Evolutionary conservation across 2,329 filamentous ascomycete genomes (phyloP), one percentile per base, ranked within the genome.

Genomic region (Coniochaeta ligniaria): DNA sequence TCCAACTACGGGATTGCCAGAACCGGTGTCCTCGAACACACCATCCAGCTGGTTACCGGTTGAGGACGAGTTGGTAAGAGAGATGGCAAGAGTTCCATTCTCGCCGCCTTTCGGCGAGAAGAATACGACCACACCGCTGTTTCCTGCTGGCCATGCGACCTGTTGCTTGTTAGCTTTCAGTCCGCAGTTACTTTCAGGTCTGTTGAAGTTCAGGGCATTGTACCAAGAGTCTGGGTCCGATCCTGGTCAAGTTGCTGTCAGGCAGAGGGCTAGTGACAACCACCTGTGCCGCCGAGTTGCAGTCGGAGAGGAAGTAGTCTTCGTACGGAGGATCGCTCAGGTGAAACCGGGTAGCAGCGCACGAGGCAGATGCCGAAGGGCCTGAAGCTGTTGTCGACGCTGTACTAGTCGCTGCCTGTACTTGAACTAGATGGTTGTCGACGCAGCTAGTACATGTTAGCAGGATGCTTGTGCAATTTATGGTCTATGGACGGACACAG

Each of bases 221-320:
- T 38, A 57, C 54, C 31, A 86, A 74, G 24, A 89, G 70, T n/a
- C 85, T 76, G 9, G 85, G 84, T 0, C 78, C 75, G 62, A 86
- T 82, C 36, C 84, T 73, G 1, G 74, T 78, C 1, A 86, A 71
- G 64, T 86, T 78, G 60, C 80, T 85, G 17, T 78, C 75, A 1
- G 76, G 66, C 0, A 80, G 69, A 16, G 85, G 85, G 61, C 77
- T 86, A 0, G 84, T 88, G 0, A 88, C 73, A 0, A 89, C 80
- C 0, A 85, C 82, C 64, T 88, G 85, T 6, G 78, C 78, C 36
- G 81, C 79, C 1, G 79, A 77, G 63, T 85, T 77, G 69, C 84
- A 88, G 67, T 88, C 85, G 0, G 84, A 87, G 64, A 86, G 84
- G 72, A 89, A 87, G 71, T 84, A 87, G 66, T 88, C 87, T 43